A percentile compares a stretch with the other conserved stretches of the same genome.
phyloP scores from a whole-genome alignment of 2,329 filamentous ascomycete species.

The Hypoxylon sp. region DNA sequence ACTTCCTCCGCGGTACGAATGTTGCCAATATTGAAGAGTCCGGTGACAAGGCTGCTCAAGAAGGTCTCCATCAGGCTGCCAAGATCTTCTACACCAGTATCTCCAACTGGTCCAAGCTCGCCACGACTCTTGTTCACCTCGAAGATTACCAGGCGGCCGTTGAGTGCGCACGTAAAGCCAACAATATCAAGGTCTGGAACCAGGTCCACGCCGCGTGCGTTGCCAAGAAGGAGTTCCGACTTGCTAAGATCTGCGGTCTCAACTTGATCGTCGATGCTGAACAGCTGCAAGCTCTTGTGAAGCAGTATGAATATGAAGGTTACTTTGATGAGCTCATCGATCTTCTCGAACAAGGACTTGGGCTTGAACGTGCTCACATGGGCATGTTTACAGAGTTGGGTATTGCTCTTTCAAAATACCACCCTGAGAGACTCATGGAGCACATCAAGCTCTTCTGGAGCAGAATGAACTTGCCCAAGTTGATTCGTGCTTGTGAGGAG shows the following conservation, averaged over 20 bases:
- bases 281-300: conserved; percentile 91
- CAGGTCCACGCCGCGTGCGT: conserved; percentile 98
- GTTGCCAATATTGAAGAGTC: conserved; percentile 97
- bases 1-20: conserved; percentile 93
- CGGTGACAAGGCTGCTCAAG: conserved; percentile 96
- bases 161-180: conserved; percentile 97
- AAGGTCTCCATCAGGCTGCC: conserved; percentile 93
- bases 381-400: conserved; percentile 96
- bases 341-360: conserved; percentile 93
- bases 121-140: conserved; percentile 96
- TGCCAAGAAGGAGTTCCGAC: conserved; percentile 97
- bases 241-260: conserved; percentile 98
- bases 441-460: conserved; percentile 99
- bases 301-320: conserved; percentile 95
- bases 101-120: conserved; percentile 99
- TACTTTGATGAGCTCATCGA: conserved; percentile 99
- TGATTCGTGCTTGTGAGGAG: conserved; percentile 93
- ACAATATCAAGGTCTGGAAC: conserved; percentile 99
- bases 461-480: conserved; percentile 96
- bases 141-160: conserved; percentile 98
- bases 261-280: conserved; percentile 98
- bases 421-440: conserved; percentile 97
- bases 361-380: conserved; percentile 93
- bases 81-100: conserved; percentile 99
- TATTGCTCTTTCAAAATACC: conserved; percentile 93